These are phyloP conservation scores for Blastobotrys illinoisensis DNA, from an alignment of 1,139 yeast species.

Conservation along the genomic window DNA sequence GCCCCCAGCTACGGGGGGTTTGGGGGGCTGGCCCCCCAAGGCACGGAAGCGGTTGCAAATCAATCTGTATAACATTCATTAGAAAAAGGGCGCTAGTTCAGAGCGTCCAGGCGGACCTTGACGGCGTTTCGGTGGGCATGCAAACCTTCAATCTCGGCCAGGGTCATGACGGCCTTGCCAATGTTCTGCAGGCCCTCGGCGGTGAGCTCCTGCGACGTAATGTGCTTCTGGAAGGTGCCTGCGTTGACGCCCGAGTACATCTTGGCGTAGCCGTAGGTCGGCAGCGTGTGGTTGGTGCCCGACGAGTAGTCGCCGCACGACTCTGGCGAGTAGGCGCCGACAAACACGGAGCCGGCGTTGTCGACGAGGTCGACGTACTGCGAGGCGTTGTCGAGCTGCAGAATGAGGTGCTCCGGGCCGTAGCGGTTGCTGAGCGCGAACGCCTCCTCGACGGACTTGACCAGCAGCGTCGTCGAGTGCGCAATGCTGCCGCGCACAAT, in stretches of 20 bases:
- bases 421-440: slow-evolving; percentile 78
- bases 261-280: slow-evolving; percentile 96
- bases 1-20: too few species aligned
- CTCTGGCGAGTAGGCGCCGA: slow-evolving; percentile 94
- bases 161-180: slow-evolving; percentile 92
- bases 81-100: slow-evolving; percentile 7
- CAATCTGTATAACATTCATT: too few species aligned
- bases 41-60: too few species aligned
- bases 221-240: slow-evolving; percentile 89
- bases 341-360: slow-evolving; percentile 94
- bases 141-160: slow-evolving; percentile 95
- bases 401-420: slow-evolving; percentile 95
- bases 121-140: slow-evolving; percentile 97
- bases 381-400: slow-evolving; percentile 77
- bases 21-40: too few species aligned
- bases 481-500: slow-evolving; percentile 88
- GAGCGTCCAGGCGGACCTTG: slow-evolving; percentile 79
- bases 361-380: slow-evolving; percentile 67
- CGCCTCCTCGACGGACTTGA: slow-evolving; percentile 67
- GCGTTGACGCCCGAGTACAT: slow-evolving; percentile 98
- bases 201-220: slow-evolving; percentile 87
- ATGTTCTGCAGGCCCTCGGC: slow-evolving; percentile 78
- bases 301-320: slow-evolving; percentile 97
- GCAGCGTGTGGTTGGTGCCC: slow-evolving; percentile 96
- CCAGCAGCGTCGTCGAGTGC: slow-evolving; percentile 78